Evolutionary conservation across 768 basidiomycete genomes (phyloP), one percentile per base, ranked within the genome.

Genomic region (Tylopilus cervinicoccineus): DNA sequence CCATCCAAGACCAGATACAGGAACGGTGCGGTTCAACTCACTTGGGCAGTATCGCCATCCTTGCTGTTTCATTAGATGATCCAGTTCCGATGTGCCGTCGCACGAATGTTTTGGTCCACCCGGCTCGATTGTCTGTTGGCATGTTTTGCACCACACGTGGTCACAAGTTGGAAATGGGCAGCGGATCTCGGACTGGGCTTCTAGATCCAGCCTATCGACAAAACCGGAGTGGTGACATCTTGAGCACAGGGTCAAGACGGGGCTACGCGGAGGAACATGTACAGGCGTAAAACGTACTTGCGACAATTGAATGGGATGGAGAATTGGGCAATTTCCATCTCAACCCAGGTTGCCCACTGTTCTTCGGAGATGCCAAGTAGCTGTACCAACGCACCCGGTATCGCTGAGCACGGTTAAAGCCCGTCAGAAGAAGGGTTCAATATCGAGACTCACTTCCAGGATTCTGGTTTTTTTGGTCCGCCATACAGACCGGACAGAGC

Each of bases 41-140:
- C 82, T 80, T 45, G 84, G 79, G 55, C 84, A 85, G 53, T 75
- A 73, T 51, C 76, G 79, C 83, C 84, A 85, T 5, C 83, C 81
- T 39, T 72, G 62, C 45, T 70, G 55, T 36, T 65, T 60, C 77
- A 83, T 75, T 24, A 81, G 60, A 43, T 74, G 67, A 12, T 75
- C 70, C 17, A 84, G 64, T 52, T 84, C 82, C 1, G 71, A 65
- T 1, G 76, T 67, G 11, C 79, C 80, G 48, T 83, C 81, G 54
- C 83, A 85, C 1, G 78, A 77, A 56, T 83, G 80, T 42, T 65
- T 59, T 5, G 69, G 66, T n/a, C 68, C 73, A 22, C 49, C 61
- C 10, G 63, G 28, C 0, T 57, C 60, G 22, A 72, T 48, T 49
- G 64, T 34, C 48, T 79, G 77, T 41, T 75, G 74, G 58, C 84